These are phyloP conservation scores for Picochlorum sp. DNA, from an alignment of 139 green algal genomes.

Conservation along the genomic window DNA sequence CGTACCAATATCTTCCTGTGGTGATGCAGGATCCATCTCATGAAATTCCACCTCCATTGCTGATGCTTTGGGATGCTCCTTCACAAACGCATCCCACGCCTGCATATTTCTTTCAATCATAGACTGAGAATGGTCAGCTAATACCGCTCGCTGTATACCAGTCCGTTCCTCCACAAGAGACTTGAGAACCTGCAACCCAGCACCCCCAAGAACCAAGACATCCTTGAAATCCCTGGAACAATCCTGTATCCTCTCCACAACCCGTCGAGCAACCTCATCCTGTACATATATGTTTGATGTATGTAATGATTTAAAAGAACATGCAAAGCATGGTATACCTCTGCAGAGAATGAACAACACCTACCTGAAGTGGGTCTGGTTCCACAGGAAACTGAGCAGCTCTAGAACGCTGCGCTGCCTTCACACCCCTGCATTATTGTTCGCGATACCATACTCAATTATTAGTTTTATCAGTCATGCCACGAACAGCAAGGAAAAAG, in stretches of 20 bases:
- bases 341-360: background rate
- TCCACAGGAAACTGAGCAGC: conserved; percentile 26
- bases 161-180: conserved; percentile 24
- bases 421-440: conserved; percentile 32
- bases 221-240: conserved; percentile 49
- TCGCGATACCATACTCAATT: background rate
- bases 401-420: conserved; percentile 50
- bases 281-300: background rate
- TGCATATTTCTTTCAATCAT: conserved; percentile 44
- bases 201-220: conserved; percentile 52
- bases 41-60: background rate
- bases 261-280: conserved; percentile 45
- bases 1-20: conserved; percentile 37
- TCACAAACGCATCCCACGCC: background rate
- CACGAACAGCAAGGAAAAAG: no score
- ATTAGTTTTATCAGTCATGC: background rate
- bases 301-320: no score
- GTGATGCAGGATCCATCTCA: background rate
- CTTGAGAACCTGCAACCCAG: conserved; percentile 40
- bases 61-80: background rate
- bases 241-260: conserved; percentile 77
- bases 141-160: conserved; percentile 39
- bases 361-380: conserved; percentile 28
- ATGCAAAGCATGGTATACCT: no score
- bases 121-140: conserved; percentile 40